phyloP scores from a whole-genome alignment of 257 asterid species.

The Plantago ovata region DNA sequence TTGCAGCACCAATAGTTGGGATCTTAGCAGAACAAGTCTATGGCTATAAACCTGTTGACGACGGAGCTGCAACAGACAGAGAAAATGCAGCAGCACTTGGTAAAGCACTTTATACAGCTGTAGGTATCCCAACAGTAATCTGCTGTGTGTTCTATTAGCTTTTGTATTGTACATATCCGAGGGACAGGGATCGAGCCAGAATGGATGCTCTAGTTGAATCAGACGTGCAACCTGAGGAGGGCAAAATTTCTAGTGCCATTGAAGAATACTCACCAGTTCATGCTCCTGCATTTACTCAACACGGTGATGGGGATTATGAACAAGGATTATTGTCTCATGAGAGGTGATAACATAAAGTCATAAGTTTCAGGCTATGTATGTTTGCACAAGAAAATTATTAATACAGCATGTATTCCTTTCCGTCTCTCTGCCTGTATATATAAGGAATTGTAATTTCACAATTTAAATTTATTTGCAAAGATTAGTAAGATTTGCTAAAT shows the following conservation, averaged over 20 bases:
- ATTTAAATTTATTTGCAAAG: too few species aligned
- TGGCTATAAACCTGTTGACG: conserved; percentile 60
- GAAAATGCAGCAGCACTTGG: conserved; percentile 80
- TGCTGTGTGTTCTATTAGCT: conserved; percentile 66
- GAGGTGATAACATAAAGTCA: too few species aligned
- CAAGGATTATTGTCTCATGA: too few species aligned
- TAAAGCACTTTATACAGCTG: conserved; percentile 83
- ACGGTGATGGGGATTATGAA: too few species aligned
- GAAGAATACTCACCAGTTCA: conserved; percentile 24
- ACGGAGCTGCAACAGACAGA: conserved; percentile 46
- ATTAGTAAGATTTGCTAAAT: too few species aligned
- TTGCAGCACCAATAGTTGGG: conserved; percentile 86
- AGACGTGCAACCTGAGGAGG: conserved; percentile 44
- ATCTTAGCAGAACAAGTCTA: conserved; percentile 55
- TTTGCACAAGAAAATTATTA: too few species aligned
- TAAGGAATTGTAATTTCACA: too few species aligned
- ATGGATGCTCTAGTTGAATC: conserved; percentile 60
- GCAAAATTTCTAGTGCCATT: conserved; percentile 19
- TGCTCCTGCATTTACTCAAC: too few species aligned
- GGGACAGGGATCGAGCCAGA: conserved; percentile 73
- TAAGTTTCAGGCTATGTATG: too few species aligned
- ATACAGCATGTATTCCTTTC: too few species aligned
- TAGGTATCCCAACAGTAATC: conserved; percentile 66
- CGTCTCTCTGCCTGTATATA: too few species aligned
- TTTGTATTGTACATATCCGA: conserved; percentile 67